phyloP scores from a whole-genome alignment of 441 rosid species.

The Omphalea diandra region DNA sequence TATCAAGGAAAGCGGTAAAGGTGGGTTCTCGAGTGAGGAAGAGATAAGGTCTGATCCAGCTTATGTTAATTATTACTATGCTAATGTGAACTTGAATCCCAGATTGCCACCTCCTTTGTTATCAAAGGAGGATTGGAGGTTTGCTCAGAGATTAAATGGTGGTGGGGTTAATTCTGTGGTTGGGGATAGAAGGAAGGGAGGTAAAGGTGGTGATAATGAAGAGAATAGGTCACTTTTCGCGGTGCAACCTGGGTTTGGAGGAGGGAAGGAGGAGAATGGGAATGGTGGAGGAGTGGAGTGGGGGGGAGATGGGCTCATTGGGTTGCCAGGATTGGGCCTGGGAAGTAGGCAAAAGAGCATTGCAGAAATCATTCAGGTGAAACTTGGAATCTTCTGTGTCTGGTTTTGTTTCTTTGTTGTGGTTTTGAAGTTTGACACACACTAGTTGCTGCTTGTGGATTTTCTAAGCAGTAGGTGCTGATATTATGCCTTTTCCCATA shows the following conservation, averaged over 20 bases:
- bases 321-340: constrained; percentile 56
- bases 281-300: constrained; percentile 47
- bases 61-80: constrained; percentile 57
- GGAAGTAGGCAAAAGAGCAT: constrained; percentile 64
- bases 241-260: constrained; percentile 54
- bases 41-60: constrained; percentile 67
- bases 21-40: constrained; percentile 49
- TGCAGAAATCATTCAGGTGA: constrained; percentile 71
- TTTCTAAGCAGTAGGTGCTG: background rate
- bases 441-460: constrained; percentile 4
- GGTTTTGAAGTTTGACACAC: background rate
- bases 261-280: constrained; percentile 39
- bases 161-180: constrained; percentile 39
- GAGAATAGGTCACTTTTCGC: constrained; percentile 43
- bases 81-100: constrained; percentile 65
- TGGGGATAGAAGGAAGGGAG: constrained; percentile 51
- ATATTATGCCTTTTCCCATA: constrained; percentile 3
- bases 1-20: constrained; percentile 26
- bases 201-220: constrained; percentile 27
- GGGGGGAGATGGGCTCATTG: constrained; percentile 75
- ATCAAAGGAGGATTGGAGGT: constrained; percentile 75
- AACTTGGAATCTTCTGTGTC: constrained; percentile 16
- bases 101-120: constrained; percentile 68
- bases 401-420: background rate
- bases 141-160: constrained; percentile 48